phyloP scores from a whole-genome alignment of 1,284 basidiomycete species.

The Grifola frondosa region DNA sequence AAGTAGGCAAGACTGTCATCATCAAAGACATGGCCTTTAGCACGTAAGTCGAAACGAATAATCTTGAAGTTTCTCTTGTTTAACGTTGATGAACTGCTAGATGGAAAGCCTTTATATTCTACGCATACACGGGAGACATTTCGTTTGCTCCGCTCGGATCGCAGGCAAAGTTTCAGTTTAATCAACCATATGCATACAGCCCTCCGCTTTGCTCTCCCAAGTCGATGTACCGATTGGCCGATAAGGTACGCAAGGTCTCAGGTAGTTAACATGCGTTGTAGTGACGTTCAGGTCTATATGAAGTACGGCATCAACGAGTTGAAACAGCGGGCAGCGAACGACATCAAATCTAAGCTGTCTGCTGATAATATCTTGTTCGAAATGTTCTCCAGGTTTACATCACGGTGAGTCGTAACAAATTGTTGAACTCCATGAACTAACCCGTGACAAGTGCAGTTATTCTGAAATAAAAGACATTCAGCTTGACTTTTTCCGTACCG shows the following conservation, averaged over 20 bases:
- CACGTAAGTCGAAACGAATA: neutral
- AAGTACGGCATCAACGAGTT: constrained; percentile 18
- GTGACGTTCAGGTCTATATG: neutral
- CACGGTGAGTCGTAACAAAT: constrained; percentile 6
- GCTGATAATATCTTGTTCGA: constrained; percentile 18
- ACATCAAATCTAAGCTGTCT: constrained; percentile 14
- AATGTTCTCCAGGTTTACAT: constrained; percentile 20
- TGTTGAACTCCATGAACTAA: neutral
- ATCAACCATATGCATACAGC: neutral
- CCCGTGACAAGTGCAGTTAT: constrained; percentile 1
- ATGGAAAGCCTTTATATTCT: constrained; percentile 14
- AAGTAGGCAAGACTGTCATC: neutral
- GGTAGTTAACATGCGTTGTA: neutral
- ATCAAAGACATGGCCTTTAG: neutral
- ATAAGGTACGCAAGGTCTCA: constrained; percentile 11
- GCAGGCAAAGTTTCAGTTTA: neutral
- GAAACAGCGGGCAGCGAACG: constrained; percentile 8
- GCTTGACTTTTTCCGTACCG: constrained; percentile 3
- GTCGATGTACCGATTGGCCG: constrained; percentile 22
- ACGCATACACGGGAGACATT: constrained; percentile 9
- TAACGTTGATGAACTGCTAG: constrained; percentile 1
- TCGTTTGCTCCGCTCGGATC: constrained; percentile 10
- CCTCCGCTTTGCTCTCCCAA: constrained; percentile 18
- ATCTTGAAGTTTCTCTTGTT: neutral
- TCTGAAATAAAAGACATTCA: constrained; percentile 6